phyloP scores from a whole-genome alignment of 345 rosid species.

The Punica granatum region DNA sequence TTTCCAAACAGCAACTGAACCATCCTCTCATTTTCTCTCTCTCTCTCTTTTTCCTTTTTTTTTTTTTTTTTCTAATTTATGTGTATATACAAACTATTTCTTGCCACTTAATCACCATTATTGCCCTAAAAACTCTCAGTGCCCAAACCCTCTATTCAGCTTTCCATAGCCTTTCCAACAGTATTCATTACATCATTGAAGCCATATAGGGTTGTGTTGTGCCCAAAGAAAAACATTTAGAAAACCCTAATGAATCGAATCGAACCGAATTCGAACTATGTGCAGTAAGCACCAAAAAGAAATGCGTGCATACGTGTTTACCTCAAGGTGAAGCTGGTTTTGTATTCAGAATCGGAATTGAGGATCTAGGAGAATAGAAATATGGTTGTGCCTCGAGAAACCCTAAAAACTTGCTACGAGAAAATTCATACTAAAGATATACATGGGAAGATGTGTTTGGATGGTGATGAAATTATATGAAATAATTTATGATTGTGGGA shows the following conservation, averaged over 20 bases:
- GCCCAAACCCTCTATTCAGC: not conserved
- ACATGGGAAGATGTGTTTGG: too few species aligned
- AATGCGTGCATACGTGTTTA: too few species aligned
- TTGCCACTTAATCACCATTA: not conserved
- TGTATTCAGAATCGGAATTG: too few species aligned
- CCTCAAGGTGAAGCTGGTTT: too few species aligned
- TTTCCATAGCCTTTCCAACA: not conserved
- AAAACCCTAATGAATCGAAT: not conserved
- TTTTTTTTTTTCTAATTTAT: not conserved
- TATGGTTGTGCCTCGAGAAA: too few species aligned
- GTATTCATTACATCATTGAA: not conserved
- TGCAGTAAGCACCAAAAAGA: not conserved
- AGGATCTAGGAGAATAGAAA: too few species aligned
- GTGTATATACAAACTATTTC: not conserved
- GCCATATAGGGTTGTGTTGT: not conserved
- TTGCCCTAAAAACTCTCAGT: not conserved
- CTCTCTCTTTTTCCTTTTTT: not conserved
- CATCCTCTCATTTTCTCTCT: not conserved
- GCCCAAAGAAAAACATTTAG: not conserved
- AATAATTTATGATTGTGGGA: too few species aligned
- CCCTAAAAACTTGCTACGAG: too few species aligned
- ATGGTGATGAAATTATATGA: too few species aligned
- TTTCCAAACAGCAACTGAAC: not conserved
- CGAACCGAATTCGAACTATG: not conserved
- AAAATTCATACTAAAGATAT: too few species aligned